Evolutionary conservation across 2,329 filamentous ascomycete genomes (phyloP).

Genomic region (Dactylellina cionopaga): DNA sequence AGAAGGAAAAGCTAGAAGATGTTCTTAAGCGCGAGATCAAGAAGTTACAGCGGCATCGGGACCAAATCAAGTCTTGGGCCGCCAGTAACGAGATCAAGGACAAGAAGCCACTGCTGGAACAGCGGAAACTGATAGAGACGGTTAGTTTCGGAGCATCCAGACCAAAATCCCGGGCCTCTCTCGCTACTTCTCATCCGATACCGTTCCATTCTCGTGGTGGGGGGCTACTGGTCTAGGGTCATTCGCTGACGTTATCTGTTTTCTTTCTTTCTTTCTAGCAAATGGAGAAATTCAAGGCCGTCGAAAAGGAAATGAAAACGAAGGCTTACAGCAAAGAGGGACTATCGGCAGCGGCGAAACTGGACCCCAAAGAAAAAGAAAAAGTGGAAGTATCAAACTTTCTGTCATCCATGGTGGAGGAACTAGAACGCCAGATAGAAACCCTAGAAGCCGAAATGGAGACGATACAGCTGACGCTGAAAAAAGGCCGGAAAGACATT

Average conservation of each 20-base stretch:
- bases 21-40: conserved; percentile 99
- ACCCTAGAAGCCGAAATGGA: conserved; percentile 89
- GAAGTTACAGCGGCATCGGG: conserved; percentile 95
- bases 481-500: conserved; percentile 90
- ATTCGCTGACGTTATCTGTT: conserved; percentile 36
- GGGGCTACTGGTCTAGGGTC: neutral
- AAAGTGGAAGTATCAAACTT: conserved; percentile 90
- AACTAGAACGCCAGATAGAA: conserved; percentile 93
- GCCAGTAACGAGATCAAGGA: conserved; percentile 99
- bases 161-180: conserved; percentile 41
- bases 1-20: conserved; percentile 95
- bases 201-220: conserved; percentile 18
- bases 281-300: conserved; percentile 99
- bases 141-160: conserved; percentile 67
- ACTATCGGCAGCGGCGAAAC: conserved; percentile 85
- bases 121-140: conserved; percentile 96
- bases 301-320: conserved; percentile 99
- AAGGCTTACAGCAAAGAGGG: conserved; percentile 99
- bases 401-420: conserved; percentile 84
- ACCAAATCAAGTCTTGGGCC: conserved; percentile 99
- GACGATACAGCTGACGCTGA: conserved; percentile 83
- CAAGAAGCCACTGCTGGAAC: conserved; percentile 91
- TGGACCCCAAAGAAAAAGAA: conserved; percentile 97
- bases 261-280: conserved; percentile 68
- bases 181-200: conserved; percentile 34